Conservation (phyloP, 1,284 basidiomycete species). For the Cryptococcus sp. region DNA sequence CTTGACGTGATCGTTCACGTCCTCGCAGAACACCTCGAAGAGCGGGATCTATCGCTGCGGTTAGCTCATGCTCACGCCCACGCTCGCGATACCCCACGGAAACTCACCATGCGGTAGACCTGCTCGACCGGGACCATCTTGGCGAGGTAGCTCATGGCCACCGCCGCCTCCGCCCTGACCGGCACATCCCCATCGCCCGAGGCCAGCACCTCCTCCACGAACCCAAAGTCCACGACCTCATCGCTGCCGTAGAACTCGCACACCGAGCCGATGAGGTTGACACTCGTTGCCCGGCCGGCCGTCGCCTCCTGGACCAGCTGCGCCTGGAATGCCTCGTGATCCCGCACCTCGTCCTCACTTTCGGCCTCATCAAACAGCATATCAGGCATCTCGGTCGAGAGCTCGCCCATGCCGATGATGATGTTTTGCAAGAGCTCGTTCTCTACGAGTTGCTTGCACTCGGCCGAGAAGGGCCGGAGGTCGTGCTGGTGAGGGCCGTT, state of each 20-base stretch:
- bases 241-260: constrained; percentile 58
- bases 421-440: constrained; percentile 77
- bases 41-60: constrained; percentile 63
- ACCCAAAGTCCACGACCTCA: constrained; percentile 60
- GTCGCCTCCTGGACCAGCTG: constrained; percentile 64
- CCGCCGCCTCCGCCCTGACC: constrained; percentile 85
- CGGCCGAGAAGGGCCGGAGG: constrained; percentile 54
- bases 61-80: background rate
- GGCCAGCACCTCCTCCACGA: constrained; percentile 77
- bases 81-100: background rate
- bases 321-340: constrained; percentile 33
- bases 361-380: constrained; percentile 32
- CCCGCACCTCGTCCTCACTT: constrained; percentile 9
- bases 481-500: constrained; percentile 47
- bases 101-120: constrained; percentile 63
- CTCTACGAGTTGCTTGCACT: constrained; percentile 65
- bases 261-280: constrained; percentile 76
- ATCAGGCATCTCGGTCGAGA: constrained; percentile 57
- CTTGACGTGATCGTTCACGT: constrained; percentile 77
- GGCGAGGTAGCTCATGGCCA: constrained; percentile 80
- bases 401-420: constrained; percentile 77
- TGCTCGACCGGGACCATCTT: constrained; percentile 75
- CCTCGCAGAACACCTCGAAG: constrained; percentile 67
- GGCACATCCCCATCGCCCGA: constrained; percentile 74
- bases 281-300: constrained; percentile 81